These are phyloP conservation scores for Melastoma malabathricum DNA, from an alignment of 345 rosid genomes.

Conservation along the genomic window DNA sequence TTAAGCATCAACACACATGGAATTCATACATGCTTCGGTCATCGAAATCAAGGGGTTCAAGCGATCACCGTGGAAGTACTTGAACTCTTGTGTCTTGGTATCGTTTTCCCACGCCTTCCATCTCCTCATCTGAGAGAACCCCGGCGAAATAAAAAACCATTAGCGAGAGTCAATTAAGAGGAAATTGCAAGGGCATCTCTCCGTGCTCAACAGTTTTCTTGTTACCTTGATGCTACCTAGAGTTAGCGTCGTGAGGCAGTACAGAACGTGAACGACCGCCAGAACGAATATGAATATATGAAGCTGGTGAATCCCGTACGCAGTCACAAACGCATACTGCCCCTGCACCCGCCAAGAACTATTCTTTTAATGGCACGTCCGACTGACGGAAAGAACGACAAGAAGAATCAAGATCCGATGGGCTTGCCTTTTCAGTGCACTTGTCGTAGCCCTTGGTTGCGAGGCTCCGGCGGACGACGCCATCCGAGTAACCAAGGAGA, in stretches of 20 bases:
- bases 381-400: not conserved
- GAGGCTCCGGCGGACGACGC: constrained; percentile 34
- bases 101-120: constrained; percentile 85
- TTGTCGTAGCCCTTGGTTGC: constrained; percentile 31
- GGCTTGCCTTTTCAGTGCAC: constrained; percentile 37
- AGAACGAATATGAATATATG: constrained; percentile 71
- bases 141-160: not conserved
- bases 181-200: not conserved
- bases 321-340: constrained; percentile 61
- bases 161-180: not conserved
- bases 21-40: not conserved
- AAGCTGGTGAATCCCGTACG: constrained; percentile 82
- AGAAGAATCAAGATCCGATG: not conserved
- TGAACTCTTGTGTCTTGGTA: constrained; percentile 57
- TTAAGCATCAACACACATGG: no score
- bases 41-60: not conserved
- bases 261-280: constrained; percentile 59
- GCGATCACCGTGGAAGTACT: constrained; percentile 30
- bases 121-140: constrained; percentile 44
- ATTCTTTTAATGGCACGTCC: no score
- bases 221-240: constrained; percentile 63
- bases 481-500: constrained; percentile 22
- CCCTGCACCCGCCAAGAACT: constrained; percentile 29
- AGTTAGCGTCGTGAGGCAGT: constrained; percentile 50
- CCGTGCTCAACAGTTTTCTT: not conserved